A percentile compares a stretch with the other conserved stretches of the same genome.
These are phyloP conservation scores for Kalmusia sp. DNA, from an alignment of 2,329 filamentous ascomycete genomes.

Conservation along the genomic window DNA sequence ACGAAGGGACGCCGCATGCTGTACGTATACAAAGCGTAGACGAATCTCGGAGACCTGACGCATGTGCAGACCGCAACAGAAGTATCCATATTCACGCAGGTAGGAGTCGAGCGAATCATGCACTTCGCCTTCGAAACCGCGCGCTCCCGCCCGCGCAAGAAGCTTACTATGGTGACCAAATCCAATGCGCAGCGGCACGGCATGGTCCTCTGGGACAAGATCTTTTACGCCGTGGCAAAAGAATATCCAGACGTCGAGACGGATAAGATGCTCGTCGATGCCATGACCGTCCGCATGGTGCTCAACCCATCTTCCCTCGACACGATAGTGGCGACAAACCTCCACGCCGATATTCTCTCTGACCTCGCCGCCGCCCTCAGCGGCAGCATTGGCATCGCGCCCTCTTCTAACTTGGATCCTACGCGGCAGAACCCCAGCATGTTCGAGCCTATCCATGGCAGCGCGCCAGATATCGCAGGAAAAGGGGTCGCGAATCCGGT, in stretches of 20 bases:
- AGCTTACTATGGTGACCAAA: constrained; percentile 59
- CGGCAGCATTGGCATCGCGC: constrained; percentile 72
- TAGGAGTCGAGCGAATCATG: constrained; percentile 56
- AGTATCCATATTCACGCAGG: constrained; percentile 55
- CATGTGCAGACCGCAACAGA: constrained; percentile 47
- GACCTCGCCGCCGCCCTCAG: constrained; percentile 71
- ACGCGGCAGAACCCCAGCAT: constrained; percentile 64
- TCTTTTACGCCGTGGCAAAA: constrained; percentile 55
- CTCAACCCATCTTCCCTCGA: constrained; percentile 54
- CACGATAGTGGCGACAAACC: constrained; percentile 58
- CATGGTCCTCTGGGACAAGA: constrained; percentile 58
- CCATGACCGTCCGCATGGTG: constrained; percentile 58
- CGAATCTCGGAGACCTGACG: not conserved
- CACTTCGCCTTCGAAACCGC: constrained; percentile 57
- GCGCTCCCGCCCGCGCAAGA: constrained; percentile 50
- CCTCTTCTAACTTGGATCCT: constrained; percentile 71
- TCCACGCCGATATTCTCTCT: constrained; percentile 68
- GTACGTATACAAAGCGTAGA: constrained; percentile 27
- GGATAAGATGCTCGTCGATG: constrained; percentile 60
- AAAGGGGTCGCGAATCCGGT: constrained; percentile 69
- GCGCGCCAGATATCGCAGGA: constrained; percentile 69
- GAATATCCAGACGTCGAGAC: constrained; percentile 54
- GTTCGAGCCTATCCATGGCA: constrained; percentile 71
- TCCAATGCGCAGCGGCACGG: constrained; percentile 57
- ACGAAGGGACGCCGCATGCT: constrained; percentile 49